These are phyloP conservation scores for Arabidopsis hybrid DNA, from an alignment of 441 rosid species.

Conservation along the genomic window DNA sequence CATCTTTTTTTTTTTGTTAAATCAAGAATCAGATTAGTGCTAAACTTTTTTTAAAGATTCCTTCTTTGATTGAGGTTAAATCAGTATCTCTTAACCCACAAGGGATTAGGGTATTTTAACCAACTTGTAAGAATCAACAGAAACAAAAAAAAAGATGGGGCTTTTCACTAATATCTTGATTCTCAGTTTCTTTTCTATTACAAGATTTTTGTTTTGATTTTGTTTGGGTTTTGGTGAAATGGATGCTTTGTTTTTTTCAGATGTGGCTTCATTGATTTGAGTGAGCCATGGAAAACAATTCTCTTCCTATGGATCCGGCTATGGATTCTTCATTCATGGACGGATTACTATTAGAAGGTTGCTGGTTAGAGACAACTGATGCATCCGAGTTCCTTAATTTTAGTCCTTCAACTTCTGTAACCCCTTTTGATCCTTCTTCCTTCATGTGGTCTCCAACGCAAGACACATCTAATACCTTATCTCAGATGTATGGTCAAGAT, in stretches of 20 bases:
- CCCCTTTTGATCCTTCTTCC: slow-evolving; percentile 57
- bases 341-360: slow-evolving; percentile 78
- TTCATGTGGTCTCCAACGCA: slow-evolving; percentile 53
- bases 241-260: slow-evolving; percentile 29
- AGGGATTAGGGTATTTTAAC: slow-evolving; percentile 47
- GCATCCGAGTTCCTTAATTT: slow-evolving; percentile 72
- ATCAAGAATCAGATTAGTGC: slow-evolving; percentile 32
- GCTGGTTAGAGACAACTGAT: slow-evolving; percentile 85
- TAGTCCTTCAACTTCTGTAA: slow-evolving; percentile 52
- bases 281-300: slow-evolving; percentile 39
- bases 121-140: slow-evolving; percentile 49
- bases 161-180: slow-evolving; percentile 30
- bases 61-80: slow-evolving; percentile 29
- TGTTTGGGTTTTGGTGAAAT: slow-evolving; percentile 29
- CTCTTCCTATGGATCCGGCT: slow-evolving; percentile 47
- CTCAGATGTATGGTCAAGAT: slow-evolving; percentile 51
- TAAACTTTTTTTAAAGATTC: slow-evolving; percentile 3
- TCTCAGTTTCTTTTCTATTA: slow-evolving; percentile 22
- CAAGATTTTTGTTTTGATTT: slow-evolving; percentile 42
- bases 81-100: slow-evolving; percentile 49
- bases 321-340: slow-evolving; percentile 83
- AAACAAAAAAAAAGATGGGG: background rate
- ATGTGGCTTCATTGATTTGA: slow-evolving; percentile 35
- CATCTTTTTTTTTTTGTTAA: slow-evolving; percentile 13
- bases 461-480: slow-evolving; percentile 38